Evolutionary conservation across 352 stramenopile genomes (phyloP), one percentile per base, ranked within the genome.

Genomic region (Globisporangium parvum): DNA sequence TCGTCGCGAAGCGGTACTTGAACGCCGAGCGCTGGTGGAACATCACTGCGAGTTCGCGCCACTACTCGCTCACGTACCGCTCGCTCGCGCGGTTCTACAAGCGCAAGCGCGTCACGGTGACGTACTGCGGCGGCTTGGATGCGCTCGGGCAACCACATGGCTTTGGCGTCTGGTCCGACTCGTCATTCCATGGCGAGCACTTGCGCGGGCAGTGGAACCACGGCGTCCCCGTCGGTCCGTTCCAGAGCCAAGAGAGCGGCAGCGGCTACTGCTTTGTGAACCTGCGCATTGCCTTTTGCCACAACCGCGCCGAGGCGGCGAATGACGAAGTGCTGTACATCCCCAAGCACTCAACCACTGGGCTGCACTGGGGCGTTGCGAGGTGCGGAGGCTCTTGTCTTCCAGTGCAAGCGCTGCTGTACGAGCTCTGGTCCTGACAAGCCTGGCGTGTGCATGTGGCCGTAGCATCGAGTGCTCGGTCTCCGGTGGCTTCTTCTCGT

Each of bases 181-280:
- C 82, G 55, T 66, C 65, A 0, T 88, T 72, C 59, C 67, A 87
- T 28, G 81, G 81, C 37, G 81, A 91, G 57, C 66, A 75, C 6
- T 62, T 90, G 14, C 73, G 55, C 0, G 78, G 78, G 2, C 70
- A 65, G 24, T 91, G 76, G 77, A 57, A 71, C 6, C 55, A 89
- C 44, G 81, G 81, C n/a, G 37, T 71, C 18, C 79, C 81, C 12
- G 48, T 86, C 12, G 81, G 70, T 1, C 81, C 81, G 15, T 90
- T 80, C 59, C 59, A 56, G 17, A 88, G 76, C 40, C 63, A 71
- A 21, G 69, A 87, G 33, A 80, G 84, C 33, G 71, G 71, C 28
- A 88, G 57, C 23, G 81, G 75, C 20, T 77, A 83, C 53, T 74
- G 71, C 47, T 87, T 88, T 48, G 64, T 71, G 42, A 81, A 77